Base-by-base conservation (phyloP, 805 yeast genomes). In the Wickerhamomyces bovis region DNA sequence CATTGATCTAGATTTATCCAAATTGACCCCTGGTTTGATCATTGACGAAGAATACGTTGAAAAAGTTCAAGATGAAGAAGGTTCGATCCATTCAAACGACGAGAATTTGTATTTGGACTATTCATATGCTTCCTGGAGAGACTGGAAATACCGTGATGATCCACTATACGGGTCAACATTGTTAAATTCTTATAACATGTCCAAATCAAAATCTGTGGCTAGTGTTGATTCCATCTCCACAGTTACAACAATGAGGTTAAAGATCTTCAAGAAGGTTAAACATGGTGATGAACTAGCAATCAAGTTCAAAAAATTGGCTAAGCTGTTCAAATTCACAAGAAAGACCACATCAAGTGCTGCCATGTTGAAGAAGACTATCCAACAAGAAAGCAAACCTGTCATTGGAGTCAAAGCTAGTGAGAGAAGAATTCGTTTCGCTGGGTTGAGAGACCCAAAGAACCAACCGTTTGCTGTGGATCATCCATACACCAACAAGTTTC, bases 121-220 rank as follows among this genome's bases (percentile, higher is more conserved):
- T 38, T 75, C 81, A 2, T 65, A 76, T 43, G 96, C 96, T 0
- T 84, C 92, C 10, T 89, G 97, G 97, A 74, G 96, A 60, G 96
- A 89, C 62, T 89, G 96, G 95, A 84, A 87, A 57, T 83, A 75
- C 57, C 75, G 87, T 51, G 77, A 76, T 44, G 89, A 84, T 63
- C 87, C 92, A 1, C 62, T 85, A 31, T 83, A 83, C 58, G 71
- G 76, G 1, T 61, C 72, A 4, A 54, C 64, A 6, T 44, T 63
- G 43, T 50, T 68, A 51, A 68, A 62, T 53, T 62, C 69, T 1
- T 58, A 56, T 40, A 58, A 45, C 12, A 46, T 58, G 40, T 52
- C 57, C n/a, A 57, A 54, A 43, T 44, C 58, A 8, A 59, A 56
- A 42, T 60, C 64, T 2, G 44, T 53, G 12, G 38, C 53, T 10